phyloP scores from a whole-genome alignment of 331 rosid genomes.

The Malus hybrid region DNA sequence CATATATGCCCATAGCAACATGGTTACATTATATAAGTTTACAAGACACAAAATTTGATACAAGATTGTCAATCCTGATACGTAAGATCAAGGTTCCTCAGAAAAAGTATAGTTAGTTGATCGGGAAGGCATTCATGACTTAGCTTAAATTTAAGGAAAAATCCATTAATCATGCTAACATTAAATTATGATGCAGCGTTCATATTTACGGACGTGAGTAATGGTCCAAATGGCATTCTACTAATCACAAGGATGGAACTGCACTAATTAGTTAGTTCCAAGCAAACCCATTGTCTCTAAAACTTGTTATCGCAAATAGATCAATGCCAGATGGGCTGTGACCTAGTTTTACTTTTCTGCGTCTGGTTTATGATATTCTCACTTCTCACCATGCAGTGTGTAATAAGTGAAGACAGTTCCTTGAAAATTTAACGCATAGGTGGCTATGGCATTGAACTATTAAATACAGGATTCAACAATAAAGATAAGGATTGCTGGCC shows the following conservation, averaged over 20 bases:
- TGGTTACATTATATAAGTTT: not conserved
- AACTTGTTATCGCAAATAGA: not conserved
- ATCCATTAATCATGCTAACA: too few relatives aligned
- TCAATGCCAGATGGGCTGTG: not conserved
- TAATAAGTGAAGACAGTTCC: too few relatives aligned
- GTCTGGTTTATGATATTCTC: not conserved
- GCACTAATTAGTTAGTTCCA: not conserved
- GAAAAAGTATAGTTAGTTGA: not conserved
- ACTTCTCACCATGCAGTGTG: too few relatives aligned
- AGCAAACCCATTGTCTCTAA: not conserved
- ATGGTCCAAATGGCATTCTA: not conserved
- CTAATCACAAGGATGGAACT: not conserved
- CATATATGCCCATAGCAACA: not conserved
- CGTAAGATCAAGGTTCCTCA: not conserved
- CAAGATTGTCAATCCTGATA: not conserved
- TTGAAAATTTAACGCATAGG: not conserved
- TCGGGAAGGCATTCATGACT: not conserved
- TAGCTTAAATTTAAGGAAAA: not conserved
- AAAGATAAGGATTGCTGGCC: not conserved
- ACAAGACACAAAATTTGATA: not conserved
- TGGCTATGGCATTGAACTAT: not conserved
- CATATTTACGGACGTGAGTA: not conserved
- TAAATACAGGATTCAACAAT: not conserved
- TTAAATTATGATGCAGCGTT: not conserved
- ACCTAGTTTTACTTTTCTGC: not conserved